phyloP scores from a whole-genome alignment of 2,329 filamentous ascomycete genomes.

The Alternaria incomplexa region DNA sequence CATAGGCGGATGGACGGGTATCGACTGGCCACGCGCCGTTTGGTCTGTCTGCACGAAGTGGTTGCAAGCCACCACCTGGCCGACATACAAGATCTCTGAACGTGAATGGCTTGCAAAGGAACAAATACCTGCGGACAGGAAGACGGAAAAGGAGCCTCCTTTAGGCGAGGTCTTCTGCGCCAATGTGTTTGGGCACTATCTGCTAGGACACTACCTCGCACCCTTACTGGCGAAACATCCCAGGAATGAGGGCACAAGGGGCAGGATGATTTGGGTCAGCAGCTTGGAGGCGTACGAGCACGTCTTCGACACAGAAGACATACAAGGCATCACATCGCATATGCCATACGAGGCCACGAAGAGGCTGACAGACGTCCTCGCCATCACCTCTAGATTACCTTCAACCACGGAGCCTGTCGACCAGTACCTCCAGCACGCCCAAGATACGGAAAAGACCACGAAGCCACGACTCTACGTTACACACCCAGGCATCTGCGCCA shows the following conservation, averaged over 20 bases:
- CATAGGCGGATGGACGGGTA: constrained; percentile 82
- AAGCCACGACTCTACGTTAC: constrained; percentile 74
- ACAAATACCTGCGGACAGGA: constrained; percentile 53
- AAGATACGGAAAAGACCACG: constrained; percentile 19
- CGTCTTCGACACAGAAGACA: constrained; percentile 69
- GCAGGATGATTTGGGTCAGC: constrained; percentile 84
- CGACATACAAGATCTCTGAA: constrained; percentile 73
- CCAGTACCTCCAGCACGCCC: constrained; percentile 28
- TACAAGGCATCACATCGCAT: constrained; percentile 71
- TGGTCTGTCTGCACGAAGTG: constrained; percentile 66
- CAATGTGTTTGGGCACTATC: constrained; percentile 94
- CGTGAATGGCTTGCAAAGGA: constrained; percentile 61
- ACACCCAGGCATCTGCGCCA: constrained; percentile 87
- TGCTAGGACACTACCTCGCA: constrained; percentile 80
- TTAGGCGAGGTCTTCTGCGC: constrained; percentile 86
- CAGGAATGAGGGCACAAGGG: constrained; percentile 50
- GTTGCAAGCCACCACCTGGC: constrained; percentile 74
- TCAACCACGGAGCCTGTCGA: constrained; percentile 59
- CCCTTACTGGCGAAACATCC: constrained; percentile 68
- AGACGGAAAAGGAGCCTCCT: constrained; percentile 59
- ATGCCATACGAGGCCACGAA: constrained; percentile 86
- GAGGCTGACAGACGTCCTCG: constrained; percentile 81
- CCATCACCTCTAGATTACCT: constrained; percentile 74
- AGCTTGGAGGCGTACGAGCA: constrained; percentile 73
- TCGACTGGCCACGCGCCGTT: constrained; percentile 70